Evolutionary conservation across 192 early-diverging fungal species (phyloP).

Genomic region (Backusella mclennaniae): DNA sequence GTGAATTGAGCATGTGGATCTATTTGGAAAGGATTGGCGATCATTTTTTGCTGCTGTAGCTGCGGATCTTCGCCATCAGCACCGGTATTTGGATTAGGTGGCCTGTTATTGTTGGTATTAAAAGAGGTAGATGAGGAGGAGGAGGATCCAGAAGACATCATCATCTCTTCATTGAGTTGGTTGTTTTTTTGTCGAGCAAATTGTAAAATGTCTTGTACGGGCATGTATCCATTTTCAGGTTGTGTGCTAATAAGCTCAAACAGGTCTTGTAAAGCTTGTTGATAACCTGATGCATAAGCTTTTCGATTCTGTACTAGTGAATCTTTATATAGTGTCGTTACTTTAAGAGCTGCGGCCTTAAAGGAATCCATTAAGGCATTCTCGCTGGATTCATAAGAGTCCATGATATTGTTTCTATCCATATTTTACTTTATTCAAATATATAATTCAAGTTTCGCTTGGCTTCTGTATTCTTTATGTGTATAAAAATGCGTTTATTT

Average conservation of each 20-base stretch:
- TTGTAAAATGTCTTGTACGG: conserved; percentile 35
- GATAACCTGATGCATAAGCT: conserved; percentile 49
- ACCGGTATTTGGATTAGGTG: background rate
- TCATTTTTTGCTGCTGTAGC: background rate
- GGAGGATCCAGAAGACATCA: background rate
- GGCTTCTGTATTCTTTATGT: background rate
- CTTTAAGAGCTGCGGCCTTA: conserved; percentile 50
- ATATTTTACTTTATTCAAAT: background rate
- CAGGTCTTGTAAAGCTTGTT: conserved; percentile 51
- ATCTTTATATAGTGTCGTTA: conserved; percentile 55
- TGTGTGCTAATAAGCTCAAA: conserved; percentile 48
- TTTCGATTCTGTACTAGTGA: conserved; percentile 49
- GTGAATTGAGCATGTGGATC: conserved; percentile 38
- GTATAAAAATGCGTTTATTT: background rate
- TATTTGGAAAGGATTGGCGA: conserved; percentile 32
- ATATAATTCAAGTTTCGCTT: background rate
- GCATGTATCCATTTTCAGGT: conserved; percentile 34
- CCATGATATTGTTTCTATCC: conserved; percentile 18
- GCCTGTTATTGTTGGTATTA: background rate
- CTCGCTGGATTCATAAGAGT: conserved; percentile 42
- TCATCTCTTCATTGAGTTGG: conserved; percentile 30
- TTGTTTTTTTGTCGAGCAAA: conserved; percentile 36
- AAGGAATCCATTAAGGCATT: conserved; percentile 51
- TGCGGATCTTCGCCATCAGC: background rate
- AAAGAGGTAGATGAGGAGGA: conserved; percentile 9